Base-by-base conservation (phyloP, 2,329 filamentous ascomycete species). In the Fusarium sp. region DNA sequence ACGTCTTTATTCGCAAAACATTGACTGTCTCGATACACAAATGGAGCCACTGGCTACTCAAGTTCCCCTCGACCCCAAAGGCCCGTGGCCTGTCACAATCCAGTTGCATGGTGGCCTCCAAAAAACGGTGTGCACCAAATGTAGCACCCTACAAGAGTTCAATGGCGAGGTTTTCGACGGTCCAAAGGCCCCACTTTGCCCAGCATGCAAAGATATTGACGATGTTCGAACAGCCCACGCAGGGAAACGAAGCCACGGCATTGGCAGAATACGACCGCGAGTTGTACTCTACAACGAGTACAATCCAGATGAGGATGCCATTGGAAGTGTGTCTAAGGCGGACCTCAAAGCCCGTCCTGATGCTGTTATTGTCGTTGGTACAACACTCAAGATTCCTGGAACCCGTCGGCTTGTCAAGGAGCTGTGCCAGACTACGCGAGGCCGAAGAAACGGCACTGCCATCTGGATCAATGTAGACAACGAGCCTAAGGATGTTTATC, bases 231-330 rank as follows among this genome's bases (percentile, higher is more conserved):
- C 91, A 17, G 84, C 85, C 6, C 84, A 89, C 65, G 91, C 89
- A 14, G 94, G 94, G 47, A 95, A 97, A 79, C 89, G 96, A 60
- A 97, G 94, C 75, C 96, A 97, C 74, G 96, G 96, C 2, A 91
- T 99, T 72, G 96, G 96, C 40, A 89, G 92, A 63, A 82, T 99
- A 65, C 89, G 96, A 21, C 96, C 96, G 21, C 88, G 96, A 57
- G 97, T 99, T 82, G 95, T 98, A 6, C 85, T 99, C 11, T 99
- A 99, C 82, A 97, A 98, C 76, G 96, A 99, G 78, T 91, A 93
- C 77, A 97, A 98, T 75, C 96, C 96, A 1, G 96, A 99, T 69
- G 93, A 96, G 70, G 95, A 97, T 71, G 95, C 96, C 15, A 99
- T 99, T 76, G 94, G 95, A 42, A 92, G 92, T 21, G 94, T 97